phyloP scores from a whole-genome alignment of 306 rosid species.

The Inga leiocalycina region DNA sequence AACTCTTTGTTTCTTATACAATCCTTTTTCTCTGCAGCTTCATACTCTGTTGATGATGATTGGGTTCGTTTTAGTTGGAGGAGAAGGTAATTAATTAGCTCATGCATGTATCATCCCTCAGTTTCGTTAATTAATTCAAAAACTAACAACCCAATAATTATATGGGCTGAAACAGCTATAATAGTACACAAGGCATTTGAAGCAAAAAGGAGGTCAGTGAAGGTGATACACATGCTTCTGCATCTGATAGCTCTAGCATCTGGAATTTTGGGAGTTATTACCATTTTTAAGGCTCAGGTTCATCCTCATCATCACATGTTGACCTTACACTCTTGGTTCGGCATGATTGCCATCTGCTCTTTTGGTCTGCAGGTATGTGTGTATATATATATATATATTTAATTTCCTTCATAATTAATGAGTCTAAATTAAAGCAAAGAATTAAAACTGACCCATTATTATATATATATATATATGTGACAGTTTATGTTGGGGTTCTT shows the following conservation, averaged over 20 bases:
- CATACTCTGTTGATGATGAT: slow-evolving; percentile 69
- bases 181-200: slow-evolving; percentile 58
- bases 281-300: slow-evolving; percentile 48
- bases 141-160: not conserved
- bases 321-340: slow-evolving; percentile 81
- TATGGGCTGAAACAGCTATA: slow-evolving; percentile 51
- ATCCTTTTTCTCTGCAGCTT: slow-evolving; percentile 44
- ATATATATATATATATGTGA: too few relatives aligned
- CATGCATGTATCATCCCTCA: not conserved
- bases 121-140: not conserved
- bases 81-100: slow-evolving; percentile 59
- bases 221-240: slow-evolving; percentile 51
- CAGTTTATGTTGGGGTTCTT: slow-evolving; percentile 63
- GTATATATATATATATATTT: slow-evolving; percentile 34
- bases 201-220: slow-evolving; percentile 37
- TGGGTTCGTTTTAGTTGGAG: slow-evolving; percentile 63
- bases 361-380: slow-evolving; percentile 63
- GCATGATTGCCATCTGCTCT: slow-evolving; percentile 54
- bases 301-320: slow-evolving; percentile 31
- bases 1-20: not conserved
- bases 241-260: slow-evolving; percentile 60
- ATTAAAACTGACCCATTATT: too few relatives aligned
- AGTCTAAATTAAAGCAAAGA: not conserved
- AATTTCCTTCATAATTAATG: not conserved
- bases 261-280: slow-evolving; percentile 52